Evolutionary conservation across 2,329 filamentous ascomycete species (phyloP).

Genomic region (Sphaerulina musiva): DNA sequence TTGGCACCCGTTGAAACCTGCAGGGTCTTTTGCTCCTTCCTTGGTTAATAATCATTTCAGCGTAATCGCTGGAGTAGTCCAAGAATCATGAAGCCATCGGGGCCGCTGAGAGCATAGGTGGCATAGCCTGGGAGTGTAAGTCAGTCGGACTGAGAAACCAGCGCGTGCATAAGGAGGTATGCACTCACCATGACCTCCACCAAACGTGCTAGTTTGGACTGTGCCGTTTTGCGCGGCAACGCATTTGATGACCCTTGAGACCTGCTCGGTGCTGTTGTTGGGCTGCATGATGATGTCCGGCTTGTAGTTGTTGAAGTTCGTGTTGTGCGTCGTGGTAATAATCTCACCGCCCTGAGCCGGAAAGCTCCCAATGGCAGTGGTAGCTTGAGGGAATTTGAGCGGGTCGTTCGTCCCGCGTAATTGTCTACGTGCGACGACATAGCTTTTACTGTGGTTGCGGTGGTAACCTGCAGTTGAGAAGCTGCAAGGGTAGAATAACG

Average conservation of each 20-base stretch:
- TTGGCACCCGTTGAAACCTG: conserved; percentile 9
- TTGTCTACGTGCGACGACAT: background rate
- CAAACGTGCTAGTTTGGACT: conserved; percentile 14
- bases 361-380: background rate
- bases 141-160: background rate
- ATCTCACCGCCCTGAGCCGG: conserved; percentile 2
- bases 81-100: conserved; percentile 18
- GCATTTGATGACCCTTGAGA: conserved; percentile 11
- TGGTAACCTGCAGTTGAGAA: background rate
- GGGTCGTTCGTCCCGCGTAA: background rate
- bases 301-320: conserved; percentile 16
- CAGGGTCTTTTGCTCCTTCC: conserved; percentile 4
- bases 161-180: background rate
- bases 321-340: conserved; percentile 14
- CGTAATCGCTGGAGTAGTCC: conserved; percentile 1
- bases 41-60: conserved; percentile 7
- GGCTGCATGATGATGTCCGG: conserved; percentile 11
- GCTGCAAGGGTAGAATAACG: background rate
- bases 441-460: background rate
- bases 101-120: conserved; percentile 18
- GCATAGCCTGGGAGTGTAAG: conserved; percentile 8
- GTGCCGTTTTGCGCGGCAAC: conserved; percentile 1
- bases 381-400: background rate
- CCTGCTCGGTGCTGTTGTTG: conserved; percentile 10
- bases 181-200: conserved; percentile 17